Evolutionary conservation across 2,329 filamentous ascomycete genomes (phyloP), one percentile per base, ranked within the genome.

Genomic region (Sporothrix pseudoabietina): DNA sequence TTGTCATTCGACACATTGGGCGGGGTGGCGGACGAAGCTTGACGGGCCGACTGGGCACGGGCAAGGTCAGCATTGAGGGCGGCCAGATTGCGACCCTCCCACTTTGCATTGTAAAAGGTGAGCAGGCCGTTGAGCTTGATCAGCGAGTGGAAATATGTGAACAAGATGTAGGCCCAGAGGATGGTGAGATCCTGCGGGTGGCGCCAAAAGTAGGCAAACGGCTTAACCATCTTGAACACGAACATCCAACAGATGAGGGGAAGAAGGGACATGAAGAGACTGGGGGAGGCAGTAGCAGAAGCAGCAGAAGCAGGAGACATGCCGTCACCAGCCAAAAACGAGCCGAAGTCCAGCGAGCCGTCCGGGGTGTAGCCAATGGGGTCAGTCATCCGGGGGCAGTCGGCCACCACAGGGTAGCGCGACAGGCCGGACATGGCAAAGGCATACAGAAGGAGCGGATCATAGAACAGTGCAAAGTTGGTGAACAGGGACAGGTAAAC

Each of bases 61-160:
- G 72, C 65, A 0, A 73, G 66, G 3, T 74, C 74, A 2, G 55
- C 55, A 4, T 77, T 74, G 22, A 81, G 69, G 0, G 76, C 74
- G 0, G 75, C 74, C 12, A 85, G 77, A 52, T 82, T 78, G 3
- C 83, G 79, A 0, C 84, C 83, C 8, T 75, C 79, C 85, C 85
- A 87, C 5, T 69, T 76, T 32, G 79, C 81, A 69, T 85, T 80
- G 78, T 80, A 86, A 69, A 87, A 85, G 0, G 88, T 91, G 4
- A 87, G 71, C 30, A 87, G 69, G 0, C 87, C 87, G 77, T 84
- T 87, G 0, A 89, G 39, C 80, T 90, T 91, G 76, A 91, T 83
- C 1, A 88, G 77, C 35, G 85, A 85, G 78, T 91, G 89, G 52
- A 82, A 79, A 76, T 90, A 91, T 0, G 82, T 86, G 77, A 90